Conservation (phyloP, 2,329 filamentous ascomycete species). For the Grosmannia penicillata region DNA sequence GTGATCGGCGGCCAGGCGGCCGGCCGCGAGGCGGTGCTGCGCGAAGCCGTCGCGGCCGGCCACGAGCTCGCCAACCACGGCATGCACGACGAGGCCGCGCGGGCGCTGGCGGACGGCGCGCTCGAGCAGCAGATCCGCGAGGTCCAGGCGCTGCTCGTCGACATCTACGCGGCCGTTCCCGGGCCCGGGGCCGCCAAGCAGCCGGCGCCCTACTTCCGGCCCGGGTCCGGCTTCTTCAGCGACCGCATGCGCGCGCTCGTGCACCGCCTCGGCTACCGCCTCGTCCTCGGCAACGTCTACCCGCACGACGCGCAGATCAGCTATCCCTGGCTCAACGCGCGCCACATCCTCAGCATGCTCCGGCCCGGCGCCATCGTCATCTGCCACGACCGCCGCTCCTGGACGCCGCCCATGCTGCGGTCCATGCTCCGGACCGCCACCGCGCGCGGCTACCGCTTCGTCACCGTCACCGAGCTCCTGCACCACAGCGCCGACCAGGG, state of each 20-base stretch:
- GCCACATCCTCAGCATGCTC: conserved; percentile 68
- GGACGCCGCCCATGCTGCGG: conserved; percentile 68
- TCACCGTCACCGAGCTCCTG: conserved; percentile 56
- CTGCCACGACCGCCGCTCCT: conserved; percentile 71
- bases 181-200: conserved; percentile 6
- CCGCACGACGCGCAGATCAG: conserved; percentile 82
- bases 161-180: conserved; percentile 36
- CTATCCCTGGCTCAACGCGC: conserved; percentile 54
- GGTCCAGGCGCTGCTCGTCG: conserved; percentile 46
- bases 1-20: conserved; percentile 66
- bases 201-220: conserved; percentile 56
- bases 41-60: conserved; percentile 42
- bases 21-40: conserved; percentile 37
- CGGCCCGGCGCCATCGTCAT: conserved; percentile 66
- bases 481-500: conserved; percentile 11
- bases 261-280: conserved; percentile 45
- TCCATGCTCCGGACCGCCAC: conserved; percentile 58
- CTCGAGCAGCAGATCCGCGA: conserved; percentile 47
- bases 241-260: conserved; percentile 49
- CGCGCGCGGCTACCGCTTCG: conserved; percentile 53
- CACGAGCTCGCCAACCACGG: conserved; percentile 78
- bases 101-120: conserved; percentile 39
- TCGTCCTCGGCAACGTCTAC: conserved; percentile 75
- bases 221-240: conserved; percentile 75
- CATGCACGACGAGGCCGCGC: conserved; percentile 71